Percentiles rank a stretch among this genome's conserved stretches.
Conservation (phyloP, 148 eudicot species). For the Chenopodium suecicum region DNA sequence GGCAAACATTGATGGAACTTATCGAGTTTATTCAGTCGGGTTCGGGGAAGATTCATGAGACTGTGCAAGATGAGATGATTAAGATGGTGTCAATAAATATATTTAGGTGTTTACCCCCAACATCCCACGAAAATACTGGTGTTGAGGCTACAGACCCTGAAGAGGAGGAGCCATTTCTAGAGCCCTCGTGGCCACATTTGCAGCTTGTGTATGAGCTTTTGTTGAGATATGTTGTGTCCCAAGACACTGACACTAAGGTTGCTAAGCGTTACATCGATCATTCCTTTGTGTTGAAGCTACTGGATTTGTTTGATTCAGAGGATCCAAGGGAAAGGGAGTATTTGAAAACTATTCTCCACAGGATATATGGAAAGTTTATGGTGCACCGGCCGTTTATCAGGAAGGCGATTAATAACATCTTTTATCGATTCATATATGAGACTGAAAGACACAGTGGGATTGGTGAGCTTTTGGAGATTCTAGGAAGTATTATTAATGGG, state of each 20-base stretch:
- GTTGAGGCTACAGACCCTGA: constrained; percentile 55
- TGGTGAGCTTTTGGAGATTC: constrained; percentile 73
- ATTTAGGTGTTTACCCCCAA: constrained; percentile 64
- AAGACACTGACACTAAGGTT: constrained; percentile 65
- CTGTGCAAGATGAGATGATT: constrained; percentile 65
- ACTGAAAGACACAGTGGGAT: constrained; percentile 72
- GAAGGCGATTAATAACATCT: constrained; percentile 63
- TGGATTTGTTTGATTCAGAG: constrained; percentile 71
- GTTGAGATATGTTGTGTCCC: constrained; percentile 62
- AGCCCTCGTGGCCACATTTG: constrained; percentile 77
- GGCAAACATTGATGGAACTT: constrained; percentile 59
- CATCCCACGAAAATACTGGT: constrained; percentile 61
- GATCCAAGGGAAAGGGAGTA: constrained; percentile 71
- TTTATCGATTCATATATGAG: constrained; percentile 69
- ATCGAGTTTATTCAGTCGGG: constrained; percentile 67
- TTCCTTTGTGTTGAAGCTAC: constrained; percentile 57
- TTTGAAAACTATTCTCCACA: constrained; percentile 61
- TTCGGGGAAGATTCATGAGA: constrained; percentile 55
- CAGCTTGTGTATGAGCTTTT: constrained; percentile 69
- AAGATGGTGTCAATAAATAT: constrained; percentile 61
- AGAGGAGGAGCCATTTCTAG: constrained; percentile 67
- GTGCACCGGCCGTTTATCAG: constrained; percentile 76
- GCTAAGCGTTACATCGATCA: constrained; percentile 73
- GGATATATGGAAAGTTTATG: constrained; percentile 74
- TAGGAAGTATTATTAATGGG: constrained; percentile 79